Conservation (phyloP, 768 basidiomycete genomes). For the Mycena polygramma region DNA sequence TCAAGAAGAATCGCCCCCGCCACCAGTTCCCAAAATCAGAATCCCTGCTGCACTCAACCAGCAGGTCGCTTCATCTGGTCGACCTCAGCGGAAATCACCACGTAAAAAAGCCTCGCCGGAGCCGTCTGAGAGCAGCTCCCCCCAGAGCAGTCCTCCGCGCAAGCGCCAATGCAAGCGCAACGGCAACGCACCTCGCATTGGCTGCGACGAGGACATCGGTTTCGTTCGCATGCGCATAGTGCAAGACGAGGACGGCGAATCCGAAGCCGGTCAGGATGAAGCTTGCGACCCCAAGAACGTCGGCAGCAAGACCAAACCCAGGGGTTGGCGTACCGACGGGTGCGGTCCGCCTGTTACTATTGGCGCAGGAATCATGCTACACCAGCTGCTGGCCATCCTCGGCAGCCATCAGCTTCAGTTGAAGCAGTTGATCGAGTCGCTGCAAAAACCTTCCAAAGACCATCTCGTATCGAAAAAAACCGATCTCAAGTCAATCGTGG, state of each 20-base stretch:
- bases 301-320: too few relatives aligned
- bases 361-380: not conserved
- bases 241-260: not conserved
- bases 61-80: too few relatives aligned
- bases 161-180: not conserved
- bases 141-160: not conserved
- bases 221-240: not conserved
- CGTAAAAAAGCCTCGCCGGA: too few relatives aligned
- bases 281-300: not conserved
- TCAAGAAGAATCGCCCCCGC: not conserved
- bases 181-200: not conserved
- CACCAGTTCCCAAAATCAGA: not conserved
- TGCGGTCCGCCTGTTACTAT: not conserved
- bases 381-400: conserved; percentile 4
- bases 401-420: not conserved
- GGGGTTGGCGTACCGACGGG: not conserved
- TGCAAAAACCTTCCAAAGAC: not conserved
- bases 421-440: not conserved
- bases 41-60: not conserved
- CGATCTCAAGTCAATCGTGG: not conserved
- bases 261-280: not conserved
- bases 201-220: not conserved
- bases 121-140: not conserved
- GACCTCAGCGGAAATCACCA: too few relatives aligned
- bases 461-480: not conserved